A percentile compares a stretch with the other conserved stretches of the same genome.
phyloP scores from a whole-genome alignment of 495 filamentous ascomycete species.

The Aspergillus taichungensis region DNA sequence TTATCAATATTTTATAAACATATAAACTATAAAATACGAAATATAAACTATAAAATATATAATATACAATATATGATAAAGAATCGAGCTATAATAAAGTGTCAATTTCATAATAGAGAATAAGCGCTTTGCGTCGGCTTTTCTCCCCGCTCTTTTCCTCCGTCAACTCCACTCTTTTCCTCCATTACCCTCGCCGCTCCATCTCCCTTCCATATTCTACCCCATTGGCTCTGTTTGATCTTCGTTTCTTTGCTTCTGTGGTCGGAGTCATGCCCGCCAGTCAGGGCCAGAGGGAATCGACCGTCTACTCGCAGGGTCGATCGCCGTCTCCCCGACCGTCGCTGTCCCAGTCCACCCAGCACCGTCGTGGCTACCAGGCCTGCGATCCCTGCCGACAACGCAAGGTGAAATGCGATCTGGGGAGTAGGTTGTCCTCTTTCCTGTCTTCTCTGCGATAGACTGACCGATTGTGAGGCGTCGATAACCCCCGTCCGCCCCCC shows the following conservation, averaged over 20 bases:
- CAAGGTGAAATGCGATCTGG: conserved; percentile 90
- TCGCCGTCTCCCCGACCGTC: conserved; percentile 25
- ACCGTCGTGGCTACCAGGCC: conserved; percentile 72
- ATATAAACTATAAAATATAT: no score
- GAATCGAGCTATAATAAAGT: no score
- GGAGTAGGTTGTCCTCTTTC: conserved; percentile 41
- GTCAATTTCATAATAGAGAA: no score
- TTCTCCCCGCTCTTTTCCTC: background rate
- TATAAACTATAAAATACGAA: no score
- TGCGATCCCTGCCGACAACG: conserved; percentile 87
- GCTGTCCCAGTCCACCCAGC: conserved; percentile 34
- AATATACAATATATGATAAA: no score
- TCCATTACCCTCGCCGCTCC: no score
- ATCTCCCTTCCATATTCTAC: background rate
- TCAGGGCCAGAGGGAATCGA: conserved; percentile 8
- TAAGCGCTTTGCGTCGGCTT: conserved; percentile 40
- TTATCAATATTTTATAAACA: no score
- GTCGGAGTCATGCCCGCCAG: conserved; percentile 14
- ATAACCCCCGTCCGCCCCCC: conserved; percentile 87
- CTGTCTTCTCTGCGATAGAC: background rate
- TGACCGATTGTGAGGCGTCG: conserved; percentile 53
- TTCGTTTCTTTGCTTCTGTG: conserved; percentile 15
- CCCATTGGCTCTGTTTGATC: conserved; percentile 3
- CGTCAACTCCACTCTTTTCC: no score
- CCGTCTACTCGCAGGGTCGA: conserved; percentile 11